Base-by-base conservation (phyloP, 345 rosid genomes). In the Pugionium dolabratum region DNA sequence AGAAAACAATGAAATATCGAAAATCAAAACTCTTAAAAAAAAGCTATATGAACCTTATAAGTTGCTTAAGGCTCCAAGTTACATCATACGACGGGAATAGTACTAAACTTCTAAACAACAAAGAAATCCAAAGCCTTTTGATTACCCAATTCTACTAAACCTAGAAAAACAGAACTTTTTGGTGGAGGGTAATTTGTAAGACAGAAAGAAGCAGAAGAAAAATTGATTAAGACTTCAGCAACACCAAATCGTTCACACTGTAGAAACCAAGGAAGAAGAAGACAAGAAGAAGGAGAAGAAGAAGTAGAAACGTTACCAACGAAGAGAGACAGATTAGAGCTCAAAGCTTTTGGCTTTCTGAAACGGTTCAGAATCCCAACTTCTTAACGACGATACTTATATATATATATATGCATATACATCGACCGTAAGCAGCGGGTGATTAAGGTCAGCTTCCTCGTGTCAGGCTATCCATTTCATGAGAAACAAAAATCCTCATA, bases 381-480 rank as follows among this genome's bases (percentile, higher is more conserved):
- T 58, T 43, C 40, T 27, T 43, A 56, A 48, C 26, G 54, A 51
- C 1, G 59, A 56, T 64, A 48, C 5, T 29, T 57, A 37, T 33
- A 49, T 2, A n/a, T n/a, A n/a, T n/a, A n/a, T n/a, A 30, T 36
- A 47, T 27, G 6, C 49, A 64, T 41, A 64, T 28, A 57, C 35
- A 64, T 36, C 31, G 55, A 68, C 10, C 18, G 18, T 35, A 71
- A 58, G 40, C 1, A 41, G 25, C 3, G 46, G 18, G 31, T 18
- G 18, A 18, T 18, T 56, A 37, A 63, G 33, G 32, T 71, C 60
- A 72, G 60, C 48, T 50, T 43, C 10, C 28, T 72, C 10, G 35
- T 72, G 72, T 59, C 66, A 72, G 61, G 26, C 49, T 59, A 64
- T 48, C 54, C 31, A 43, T 28, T 18, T 54, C 9, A 40, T 18